Percentiles rank a stretch among this genome's conserved stretches.
Conservation (phyloP, 2,329 filamentous ascomycete genomes). For the Fusarium chlamydosporum region DNA sequence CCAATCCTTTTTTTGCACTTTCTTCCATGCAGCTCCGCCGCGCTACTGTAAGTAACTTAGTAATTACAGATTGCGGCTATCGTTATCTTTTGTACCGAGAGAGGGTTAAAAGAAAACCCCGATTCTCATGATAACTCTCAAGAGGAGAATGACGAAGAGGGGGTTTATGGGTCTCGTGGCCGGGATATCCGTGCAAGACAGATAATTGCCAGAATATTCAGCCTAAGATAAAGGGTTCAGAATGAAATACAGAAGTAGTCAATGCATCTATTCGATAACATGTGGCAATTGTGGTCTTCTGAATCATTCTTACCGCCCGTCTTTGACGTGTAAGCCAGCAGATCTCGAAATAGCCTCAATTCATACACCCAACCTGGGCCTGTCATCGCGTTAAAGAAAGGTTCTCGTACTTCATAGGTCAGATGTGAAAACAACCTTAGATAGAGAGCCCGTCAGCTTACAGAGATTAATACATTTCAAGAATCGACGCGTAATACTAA, state of each 20-base stretch:
- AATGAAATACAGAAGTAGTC: not conserved
- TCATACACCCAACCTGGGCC: not conserved
- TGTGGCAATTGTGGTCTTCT: not conserved
- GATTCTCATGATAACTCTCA: conserved; percentile 24
- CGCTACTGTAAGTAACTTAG: conserved; percentile 32
- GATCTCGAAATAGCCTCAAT: not conserved
- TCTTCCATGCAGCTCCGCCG: conserved; percentile 31
- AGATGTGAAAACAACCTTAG: conserved; percentile 3
- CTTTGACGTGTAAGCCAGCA: not conserved
- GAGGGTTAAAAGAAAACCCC: not conserved
- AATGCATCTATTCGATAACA: not conserved
- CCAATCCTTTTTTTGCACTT: conserved; percentile 22
- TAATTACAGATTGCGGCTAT: conserved; percentile 34
- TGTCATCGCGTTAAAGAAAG: not conserved
- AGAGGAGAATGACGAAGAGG: conserved; percentile 23
- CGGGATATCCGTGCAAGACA: conserved; percentile 15
- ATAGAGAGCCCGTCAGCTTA: not conserved
- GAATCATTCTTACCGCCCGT: not conserved
- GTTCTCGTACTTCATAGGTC: not conserved
- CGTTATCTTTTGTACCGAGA: conserved; percentile 25
- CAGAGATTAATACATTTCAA: not conserved
- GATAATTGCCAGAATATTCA: not conserved
- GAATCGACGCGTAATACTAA: not conserved
- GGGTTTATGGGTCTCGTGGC: conserved; percentile 15
- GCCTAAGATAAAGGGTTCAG: conserved; percentile 5